Evolutionary conservation across 2,329 filamentous ascomycete genomes (phyloP), one percentile per base, ranked within the genome.

Genomic region (Aspergillus neoniger): DNA sequence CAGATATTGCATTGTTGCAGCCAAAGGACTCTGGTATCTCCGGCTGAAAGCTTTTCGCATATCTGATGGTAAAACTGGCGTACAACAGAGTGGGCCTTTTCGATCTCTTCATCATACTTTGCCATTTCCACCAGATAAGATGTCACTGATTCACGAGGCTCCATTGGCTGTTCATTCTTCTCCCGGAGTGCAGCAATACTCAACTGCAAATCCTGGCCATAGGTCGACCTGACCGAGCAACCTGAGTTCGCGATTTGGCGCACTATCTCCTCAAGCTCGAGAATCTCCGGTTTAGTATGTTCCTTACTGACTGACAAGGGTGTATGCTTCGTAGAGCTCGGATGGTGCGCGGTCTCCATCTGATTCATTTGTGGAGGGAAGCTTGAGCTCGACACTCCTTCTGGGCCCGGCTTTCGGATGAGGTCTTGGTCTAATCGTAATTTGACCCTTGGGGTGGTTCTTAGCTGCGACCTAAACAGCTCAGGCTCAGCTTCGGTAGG

Each of bases 1-100:
- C 77, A 82, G 0, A 82, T 66, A 3, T 70, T 69, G 2, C 70
- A 77, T 21, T 67, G 43, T n/a, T 70, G 59, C 0, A 82, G 71
- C 81, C 81, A 83, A 4, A 51, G 57, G 7, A 61, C 64, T 30
- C 73, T 70, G 19, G 60, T n/a, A 61, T 79, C 70, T 6, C 65
- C 30, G 3, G 53, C 43, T n/a, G 66, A 65, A 7, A 74, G 67
- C 14, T 59, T 50, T 14, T 60, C 60, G 6, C 23, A 62, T 51
- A 72, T 67, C 9, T 51, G 51, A 2, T 61, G 32, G 21, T 67
- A 60, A 8, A 52, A 41, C 2, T 48, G 25, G 8, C 60, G 17
- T n/a, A 75, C 50, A 10, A 28, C 38, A 3, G 61, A 30, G 14
- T 63, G 71, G 5, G 71, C 69, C 1, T 62, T 63, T 19, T 21